Evolutionary conservation across 148 eudicot genomes (phyloP).

Genomic region (Nepenthes gracilis): DNA sequence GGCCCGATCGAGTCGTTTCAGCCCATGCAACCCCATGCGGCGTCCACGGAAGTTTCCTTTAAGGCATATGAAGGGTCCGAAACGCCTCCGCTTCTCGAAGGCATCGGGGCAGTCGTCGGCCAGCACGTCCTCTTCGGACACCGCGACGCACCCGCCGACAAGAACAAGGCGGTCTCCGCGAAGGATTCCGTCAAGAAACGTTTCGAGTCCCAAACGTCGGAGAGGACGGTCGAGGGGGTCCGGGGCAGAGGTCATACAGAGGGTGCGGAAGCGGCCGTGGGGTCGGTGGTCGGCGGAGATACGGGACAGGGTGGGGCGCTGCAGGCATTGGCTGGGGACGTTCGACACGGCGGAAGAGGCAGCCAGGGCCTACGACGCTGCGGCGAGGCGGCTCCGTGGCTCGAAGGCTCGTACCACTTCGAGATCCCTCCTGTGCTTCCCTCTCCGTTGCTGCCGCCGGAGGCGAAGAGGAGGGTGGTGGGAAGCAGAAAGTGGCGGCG

Average conservation of each 20-base stretch:
- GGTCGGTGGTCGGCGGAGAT: constrained; percentile 94
- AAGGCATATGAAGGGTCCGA: too few species aligned
- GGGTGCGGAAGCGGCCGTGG: constrained; percentile 87
- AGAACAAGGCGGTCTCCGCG: too few species aligned
- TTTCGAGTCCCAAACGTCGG: background rate
- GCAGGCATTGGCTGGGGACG: constrained; percentile 90
- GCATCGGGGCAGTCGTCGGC: too few species aligned
- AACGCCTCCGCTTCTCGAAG: too few species aligned
- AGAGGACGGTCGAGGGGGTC: too few species aligned
- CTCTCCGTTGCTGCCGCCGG: constrained; percentile 9
- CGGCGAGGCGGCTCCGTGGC: constrained; percentile 65
- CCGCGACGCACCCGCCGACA: too few species aligned
- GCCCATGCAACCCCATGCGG: too few species aligned
- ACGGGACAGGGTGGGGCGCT: constrained; percentile 69
- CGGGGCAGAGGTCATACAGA: constrained; percentile 40
- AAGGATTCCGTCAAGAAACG: too few species aligned
- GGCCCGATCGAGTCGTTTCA: too few species aligned
- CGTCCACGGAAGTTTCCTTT: too few species aligned
- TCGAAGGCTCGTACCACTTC: constrained; percentile 69
- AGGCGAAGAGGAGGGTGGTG: background rate
- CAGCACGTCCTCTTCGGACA: too few species aligned
- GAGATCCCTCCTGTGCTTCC: constrained; percentile 32
- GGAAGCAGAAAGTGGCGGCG: background rate
- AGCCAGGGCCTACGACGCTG: constrained; percentile 80
- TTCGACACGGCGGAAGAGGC: constrained; percentile 84